Evolutionary conservation across 2,329 filamentous ascomycete species (phyloP).

Genomic region (Escovopsis sp.): DNA sequence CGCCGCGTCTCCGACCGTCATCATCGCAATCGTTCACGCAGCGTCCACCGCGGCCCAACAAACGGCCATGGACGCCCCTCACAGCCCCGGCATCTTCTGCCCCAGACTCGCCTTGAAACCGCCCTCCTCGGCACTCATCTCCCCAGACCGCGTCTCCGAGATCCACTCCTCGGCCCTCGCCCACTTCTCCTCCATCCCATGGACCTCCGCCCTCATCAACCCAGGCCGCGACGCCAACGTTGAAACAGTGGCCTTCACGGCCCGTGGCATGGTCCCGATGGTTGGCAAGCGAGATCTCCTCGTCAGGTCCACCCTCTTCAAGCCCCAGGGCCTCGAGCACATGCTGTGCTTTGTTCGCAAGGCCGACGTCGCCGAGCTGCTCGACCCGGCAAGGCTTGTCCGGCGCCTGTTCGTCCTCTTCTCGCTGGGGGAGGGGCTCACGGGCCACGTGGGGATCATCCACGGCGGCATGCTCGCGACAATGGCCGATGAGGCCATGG

Average conservation of each 20-base stretch:
- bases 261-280: constrained; percentile 18
- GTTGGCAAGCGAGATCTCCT: constrained; percentile 18
- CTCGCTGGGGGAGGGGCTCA: constrained; percentile 19
- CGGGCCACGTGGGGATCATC: constrained; percentile 18
- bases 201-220: constrained; percentile 13
- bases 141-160: constrained; percentile 3
- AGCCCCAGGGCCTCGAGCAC: constrained; percentile 15
- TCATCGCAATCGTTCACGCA: background rate
- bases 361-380: constrained; percentile 11
- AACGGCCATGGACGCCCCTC: constrained; percentile 1
- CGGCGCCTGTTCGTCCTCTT: constrained; percentile 17
- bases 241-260: constrained; percentile 18
- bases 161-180: constrained; percentile 14
- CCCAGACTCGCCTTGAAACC: constrained; percentile 17
- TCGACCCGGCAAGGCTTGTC: constrained; percentile 14
- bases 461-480: constrained; percentile 23
- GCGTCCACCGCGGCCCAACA: background rate
- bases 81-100: constrained; percentile 14
- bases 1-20: too few relatives aligned
- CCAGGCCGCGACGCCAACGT: too few relatives aligned
- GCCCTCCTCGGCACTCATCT: constrained; percentile 7
- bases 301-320: constrained; percentile 18
- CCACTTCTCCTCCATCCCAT: constrained; percentile 21
- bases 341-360: constrained; percentile 21
- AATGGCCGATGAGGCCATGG: constrained; percentile 24